Conservation (phyloP, 176 grass and related monocot genomes). For the Olyra latifolia region DNA sequence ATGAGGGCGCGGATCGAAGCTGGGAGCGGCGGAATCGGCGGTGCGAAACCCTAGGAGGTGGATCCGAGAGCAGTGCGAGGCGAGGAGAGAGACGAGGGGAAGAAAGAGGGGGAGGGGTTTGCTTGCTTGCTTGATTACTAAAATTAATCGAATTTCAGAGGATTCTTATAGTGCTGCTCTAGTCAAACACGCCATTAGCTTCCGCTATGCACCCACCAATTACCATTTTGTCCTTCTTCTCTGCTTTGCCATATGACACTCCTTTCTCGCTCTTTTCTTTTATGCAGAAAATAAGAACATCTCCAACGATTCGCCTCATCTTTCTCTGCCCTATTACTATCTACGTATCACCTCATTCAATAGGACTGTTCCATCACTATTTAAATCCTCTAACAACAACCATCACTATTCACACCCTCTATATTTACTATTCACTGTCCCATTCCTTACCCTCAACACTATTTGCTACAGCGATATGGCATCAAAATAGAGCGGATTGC, state of each 20-base stretch:
- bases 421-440: too few relatives aligned
- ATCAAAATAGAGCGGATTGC: too few relatives aligned
- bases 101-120: background rate
- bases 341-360: too few relatives aligned
- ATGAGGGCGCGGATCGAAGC: background rate
- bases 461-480: too few relatives aligned
- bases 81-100: background rate
- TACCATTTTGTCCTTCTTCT: background rate
- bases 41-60: conserved; percentile 9
- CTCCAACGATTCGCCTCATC: too few relatives aligned
- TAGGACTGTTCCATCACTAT: too few relatives aligned
- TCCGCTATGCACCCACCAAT: background rate
- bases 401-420: too few relatives aligned
- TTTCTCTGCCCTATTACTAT: too few relatives aligned
- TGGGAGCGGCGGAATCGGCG: background rate
- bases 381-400: too few relatives aligned
- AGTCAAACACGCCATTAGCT: conserved; percentile 41
- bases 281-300: background rate
- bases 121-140: conserved; percentile 19
- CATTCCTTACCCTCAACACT: too few relatives aligned
- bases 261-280: background rate
- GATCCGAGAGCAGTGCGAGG: conserved; percentile 7
- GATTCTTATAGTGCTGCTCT: conserved; percentile 37
- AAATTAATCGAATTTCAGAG: conserved; percentile 35
- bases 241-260: background rate